A percentile compares a stretch with the other conserved stretches of the same genome.
Evolutionary conservation across 139 green algal genomes (phyloP).

Genomic region (Picochlorum costavermella): DNA sequence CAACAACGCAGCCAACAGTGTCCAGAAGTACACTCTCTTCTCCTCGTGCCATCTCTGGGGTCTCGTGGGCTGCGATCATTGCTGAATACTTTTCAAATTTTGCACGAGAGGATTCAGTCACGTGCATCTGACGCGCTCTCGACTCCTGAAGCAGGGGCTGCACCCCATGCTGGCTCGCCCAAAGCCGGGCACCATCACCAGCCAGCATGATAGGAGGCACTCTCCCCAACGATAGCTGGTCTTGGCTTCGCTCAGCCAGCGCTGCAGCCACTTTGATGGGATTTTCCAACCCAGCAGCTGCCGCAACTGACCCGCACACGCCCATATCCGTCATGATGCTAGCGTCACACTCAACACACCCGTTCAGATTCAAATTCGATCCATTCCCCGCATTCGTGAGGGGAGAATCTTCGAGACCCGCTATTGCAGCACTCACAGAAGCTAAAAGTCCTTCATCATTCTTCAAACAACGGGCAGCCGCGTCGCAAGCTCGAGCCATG

Average conservation of each 20-base stretch:
- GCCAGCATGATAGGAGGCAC: conserved; percentile 69
- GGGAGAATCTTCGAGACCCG: conserved; percentile 47
- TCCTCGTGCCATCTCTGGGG: not conserved
- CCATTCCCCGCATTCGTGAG: conserved; percentile 65
- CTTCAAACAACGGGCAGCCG: conserved; percentile 25
- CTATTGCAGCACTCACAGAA: conserved; percentile 45
- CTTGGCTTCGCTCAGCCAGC: conserved; percentile 37
- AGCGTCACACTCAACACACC: conserved; percentile 76
- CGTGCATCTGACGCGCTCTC: conserved; percentile 21
- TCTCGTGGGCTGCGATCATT: conserved; percentile 34
- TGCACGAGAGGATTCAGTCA: conserved; percentile 29
- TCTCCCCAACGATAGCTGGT: conserved; percentile 53
- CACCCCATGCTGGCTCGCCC: conserved; percentile 44
- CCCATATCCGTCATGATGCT: conserved; percentile 49
- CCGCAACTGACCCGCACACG: conserved; percentile 59
- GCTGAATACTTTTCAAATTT: conserved; percentile 43
- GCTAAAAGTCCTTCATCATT: conserved; percentile 13
- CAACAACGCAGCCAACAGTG: conserved; percentile 61
- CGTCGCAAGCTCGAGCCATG: conserved; percentile 37
- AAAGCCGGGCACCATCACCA: conserved; percentile 46
- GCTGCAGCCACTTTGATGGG: conserved; percentile 38
- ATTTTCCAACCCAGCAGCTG: conserved; percentile 52
- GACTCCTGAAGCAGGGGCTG: conserved; percentile 8
- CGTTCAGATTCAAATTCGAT: conserved; percentile 60
- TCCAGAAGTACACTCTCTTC: conserved; percentile 32